These are phyloP conservation scores for Saccharum officinarum DNA, from an alignment of 176 grass and related monocot species.

Conservation along the genomic window DNA sequence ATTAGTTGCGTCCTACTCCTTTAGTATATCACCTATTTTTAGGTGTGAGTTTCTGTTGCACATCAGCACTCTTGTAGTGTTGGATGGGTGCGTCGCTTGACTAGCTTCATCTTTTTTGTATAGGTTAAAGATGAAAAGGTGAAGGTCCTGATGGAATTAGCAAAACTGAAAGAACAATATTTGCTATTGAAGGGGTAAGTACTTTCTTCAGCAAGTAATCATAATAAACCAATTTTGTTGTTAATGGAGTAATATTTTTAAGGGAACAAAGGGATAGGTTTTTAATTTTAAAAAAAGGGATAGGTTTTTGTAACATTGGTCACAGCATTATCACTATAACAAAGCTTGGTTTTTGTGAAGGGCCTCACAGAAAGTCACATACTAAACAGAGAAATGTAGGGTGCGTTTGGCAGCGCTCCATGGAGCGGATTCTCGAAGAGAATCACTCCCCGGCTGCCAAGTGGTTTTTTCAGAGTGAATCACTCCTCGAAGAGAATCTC, in stretches of 20 bases:
- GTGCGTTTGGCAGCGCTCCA: no score
- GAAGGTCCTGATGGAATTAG: slow-evolving; percentile 80
- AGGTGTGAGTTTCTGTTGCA: neutral
- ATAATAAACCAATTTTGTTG: neutral
- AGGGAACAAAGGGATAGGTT: neutral
- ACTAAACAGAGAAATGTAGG: neutral
- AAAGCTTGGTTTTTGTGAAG: neutral
- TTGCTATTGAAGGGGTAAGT: slow-evolving; percentile 67
- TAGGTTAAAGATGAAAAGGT: slow-evolving; percentile 96
- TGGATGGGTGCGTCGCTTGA: neutral
- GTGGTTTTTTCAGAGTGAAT: no score
- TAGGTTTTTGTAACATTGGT: neutral
- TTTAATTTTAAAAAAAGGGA: neutral
- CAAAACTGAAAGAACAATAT: slow-evolving; percentile 83
- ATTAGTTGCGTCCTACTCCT: neutral
- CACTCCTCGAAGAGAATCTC: no score
- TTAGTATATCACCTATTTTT: neutral
- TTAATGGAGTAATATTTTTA: neutral
- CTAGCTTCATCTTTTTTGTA: slow-evolving; percentile 33
- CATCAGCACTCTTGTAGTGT: neutral
- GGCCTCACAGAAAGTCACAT: neutral
- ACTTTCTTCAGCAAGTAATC: slow-evolving; percentile 32
- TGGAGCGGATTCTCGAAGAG: no score
- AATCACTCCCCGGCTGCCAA: no score
- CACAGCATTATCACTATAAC: neutral